Evolutionary conservation across 176 grass and related monocot species (phyloP).

Genomic region (Aegilops sharonensis): DNA sequence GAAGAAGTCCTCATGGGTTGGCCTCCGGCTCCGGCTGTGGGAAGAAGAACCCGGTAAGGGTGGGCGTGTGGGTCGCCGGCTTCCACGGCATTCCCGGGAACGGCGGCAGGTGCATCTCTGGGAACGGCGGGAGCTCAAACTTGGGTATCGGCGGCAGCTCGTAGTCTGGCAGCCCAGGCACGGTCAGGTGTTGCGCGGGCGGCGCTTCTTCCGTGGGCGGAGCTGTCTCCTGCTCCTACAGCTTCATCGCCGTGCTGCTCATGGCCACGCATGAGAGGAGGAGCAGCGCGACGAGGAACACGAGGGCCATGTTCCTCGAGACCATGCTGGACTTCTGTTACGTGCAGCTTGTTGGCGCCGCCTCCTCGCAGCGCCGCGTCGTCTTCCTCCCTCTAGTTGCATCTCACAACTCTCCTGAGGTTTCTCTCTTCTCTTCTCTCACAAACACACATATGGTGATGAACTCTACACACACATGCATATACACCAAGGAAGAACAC

Average conservation of each 20-base stretch:
- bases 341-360: background rate
- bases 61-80: background rate
- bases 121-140: background rate
- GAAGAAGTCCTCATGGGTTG: background rate
- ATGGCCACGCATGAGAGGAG: background rate
- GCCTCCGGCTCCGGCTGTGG: constrained; percentile 26
- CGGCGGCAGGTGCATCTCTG: constrained; percentile 4
- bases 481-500: too few species aligned
- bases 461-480: too few species aligned
- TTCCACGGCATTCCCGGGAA: constrained; percentile 23
- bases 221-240: background rate
- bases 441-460: too few species aligned
- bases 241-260: background rate
- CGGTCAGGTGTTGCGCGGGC: background rate
- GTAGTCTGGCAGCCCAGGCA: background rate
- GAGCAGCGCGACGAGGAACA: background rate
- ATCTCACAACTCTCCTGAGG: too few species aligned
- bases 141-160: constrained; percentile 16
- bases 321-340: background rate
- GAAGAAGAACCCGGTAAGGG: constrained; percentile 9
- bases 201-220: background rate
- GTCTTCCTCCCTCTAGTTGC: too few species aligned
- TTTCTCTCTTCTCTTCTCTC: too few species aligned
- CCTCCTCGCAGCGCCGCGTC: too few species aligned
- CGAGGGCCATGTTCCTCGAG: background rate